phyloP scores from a whole-genome alignment of 202 grass and related monocot species.

The Eragrostis tef region DNA sequence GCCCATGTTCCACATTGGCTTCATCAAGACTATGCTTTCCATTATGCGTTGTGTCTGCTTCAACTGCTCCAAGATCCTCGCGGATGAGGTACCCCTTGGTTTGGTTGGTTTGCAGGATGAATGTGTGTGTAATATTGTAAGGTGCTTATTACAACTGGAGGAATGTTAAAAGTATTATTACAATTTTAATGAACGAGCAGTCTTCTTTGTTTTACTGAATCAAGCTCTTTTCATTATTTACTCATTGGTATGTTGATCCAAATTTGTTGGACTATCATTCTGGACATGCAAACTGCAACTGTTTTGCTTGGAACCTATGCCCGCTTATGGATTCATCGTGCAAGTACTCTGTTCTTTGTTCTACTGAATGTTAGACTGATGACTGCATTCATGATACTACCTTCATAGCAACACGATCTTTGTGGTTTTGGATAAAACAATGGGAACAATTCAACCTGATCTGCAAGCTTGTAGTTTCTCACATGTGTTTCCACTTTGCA shows the following conservation, averaged over 20 bases:
- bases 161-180: background rate
- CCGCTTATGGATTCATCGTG: background rate
- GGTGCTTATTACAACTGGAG: background rate
- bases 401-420: background rate
- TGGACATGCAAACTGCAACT: background rate
- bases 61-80: conserved; percentile 97
- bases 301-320: background rate
- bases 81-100: conserved; percentile 64
- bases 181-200: background rate
- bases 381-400: background rate
- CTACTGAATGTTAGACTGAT: background rate
- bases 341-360: too few relatives aligned
- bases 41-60: conserved; percentile 98
- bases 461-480: background rate
- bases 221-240: background rate
- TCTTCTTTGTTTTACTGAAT: background rate
- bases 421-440: background rate
- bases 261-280: background rate
- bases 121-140: background rate
- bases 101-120: background rate
- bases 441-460: background rate
- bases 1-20: conserved; percentile 85
- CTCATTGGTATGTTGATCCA: background rate
- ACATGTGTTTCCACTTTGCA: background rate
- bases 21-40: conserved; percentile 77